Conservation (phyloP, 2,329 filamentous ascomycete genomes). For the Aspergillus fumigatus region DNA sequence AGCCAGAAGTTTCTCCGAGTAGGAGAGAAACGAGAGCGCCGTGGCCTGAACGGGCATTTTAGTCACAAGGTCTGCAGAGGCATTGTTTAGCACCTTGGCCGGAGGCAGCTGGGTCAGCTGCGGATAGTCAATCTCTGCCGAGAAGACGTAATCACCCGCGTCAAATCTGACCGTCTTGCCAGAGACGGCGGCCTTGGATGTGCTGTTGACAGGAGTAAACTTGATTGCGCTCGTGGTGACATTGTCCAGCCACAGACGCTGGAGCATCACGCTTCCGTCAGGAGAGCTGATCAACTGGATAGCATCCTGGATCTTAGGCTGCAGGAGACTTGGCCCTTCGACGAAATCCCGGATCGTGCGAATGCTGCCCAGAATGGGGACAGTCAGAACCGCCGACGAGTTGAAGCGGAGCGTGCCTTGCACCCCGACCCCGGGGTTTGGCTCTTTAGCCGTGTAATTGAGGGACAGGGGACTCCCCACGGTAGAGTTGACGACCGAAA, state of each 20-base stretch:
- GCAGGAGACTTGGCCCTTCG: background rate
- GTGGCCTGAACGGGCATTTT: conserved; percentile 43
- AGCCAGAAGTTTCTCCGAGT: conserved; percentile 58
- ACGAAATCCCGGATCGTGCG: conserved; percentile 54
- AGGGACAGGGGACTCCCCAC: background rate
- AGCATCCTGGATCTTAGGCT: background rate
- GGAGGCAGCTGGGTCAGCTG: background rate
- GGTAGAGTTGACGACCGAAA: background rate
- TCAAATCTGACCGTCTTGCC: conserved; percentile 35
- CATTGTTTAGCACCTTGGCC: background rate
- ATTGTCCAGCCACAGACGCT: conserved; percentile 59
- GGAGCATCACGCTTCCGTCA: conserved; percentile 52
- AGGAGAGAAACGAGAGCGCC: conserved; percentile 60
- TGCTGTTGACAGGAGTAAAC: conserved; percentile 38
- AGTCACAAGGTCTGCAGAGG: background rate
- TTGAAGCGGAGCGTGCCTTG: conserved; percentile 54
- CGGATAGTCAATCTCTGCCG: background rate
- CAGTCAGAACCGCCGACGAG: conserved; percentile 50
- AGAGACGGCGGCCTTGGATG: conserved; percentile 33
- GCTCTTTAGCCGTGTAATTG: background rate
- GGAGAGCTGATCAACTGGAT: conserved; percentile 19
- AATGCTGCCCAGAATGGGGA: conserved; percentile 59
- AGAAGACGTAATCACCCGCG: background rate
- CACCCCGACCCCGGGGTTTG: conserved; percentile 32
- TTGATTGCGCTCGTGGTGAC: conserved; percentile 52